These are phyloP conservation scores for Sindora glabra DNA, from an alignment of 306 rosid species.

Conservation along the genomic window DNA sequence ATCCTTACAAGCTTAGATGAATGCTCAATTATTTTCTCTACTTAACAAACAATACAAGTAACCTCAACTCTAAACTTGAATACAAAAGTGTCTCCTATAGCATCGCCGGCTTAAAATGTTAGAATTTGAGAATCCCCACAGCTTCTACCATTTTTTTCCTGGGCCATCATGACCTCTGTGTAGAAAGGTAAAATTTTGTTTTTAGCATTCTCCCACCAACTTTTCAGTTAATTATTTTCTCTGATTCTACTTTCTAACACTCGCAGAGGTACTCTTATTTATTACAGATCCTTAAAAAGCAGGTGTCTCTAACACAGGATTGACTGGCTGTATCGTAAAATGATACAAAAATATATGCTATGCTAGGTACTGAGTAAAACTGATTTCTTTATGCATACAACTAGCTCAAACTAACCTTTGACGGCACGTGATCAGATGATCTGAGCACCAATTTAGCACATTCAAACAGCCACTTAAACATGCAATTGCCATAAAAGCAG, in stretches of 20 bases:
- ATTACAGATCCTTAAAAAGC: too few relatives aligned
- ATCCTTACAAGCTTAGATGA: neutral
- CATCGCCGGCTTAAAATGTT: too few relatives aligned
- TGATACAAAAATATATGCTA: neutral
- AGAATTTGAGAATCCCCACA: too few relatives aligned
- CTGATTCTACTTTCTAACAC: too few relatives aligned
- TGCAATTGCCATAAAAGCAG: slow-evolving; percentile 9
- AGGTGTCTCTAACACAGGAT: neutral
- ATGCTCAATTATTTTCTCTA: neutral
- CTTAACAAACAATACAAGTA: neutral
- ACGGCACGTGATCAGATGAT: neutral
- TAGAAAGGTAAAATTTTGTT: too few relatives aligned
- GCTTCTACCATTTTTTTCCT: too few relatives aligned
- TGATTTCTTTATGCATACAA: neutral
- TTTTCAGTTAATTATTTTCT: too few relatives aligned
- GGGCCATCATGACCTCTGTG: too few relatives aligned
- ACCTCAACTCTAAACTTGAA: neutral
- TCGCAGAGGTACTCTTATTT: too few relatives aligned
- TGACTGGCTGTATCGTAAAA: neutral
- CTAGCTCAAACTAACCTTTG: neutral
- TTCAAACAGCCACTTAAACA: neutral
- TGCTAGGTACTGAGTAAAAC: neutral
- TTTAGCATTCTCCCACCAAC: too few relatives aligned
- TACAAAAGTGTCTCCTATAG: too few relatives aligned
- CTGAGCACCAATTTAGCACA: neutral